Evolutionary conservation across 2,329 filamentous ascomycete species (phyloP).

Genomic region (Stemphylium lycopersici): DNA sequence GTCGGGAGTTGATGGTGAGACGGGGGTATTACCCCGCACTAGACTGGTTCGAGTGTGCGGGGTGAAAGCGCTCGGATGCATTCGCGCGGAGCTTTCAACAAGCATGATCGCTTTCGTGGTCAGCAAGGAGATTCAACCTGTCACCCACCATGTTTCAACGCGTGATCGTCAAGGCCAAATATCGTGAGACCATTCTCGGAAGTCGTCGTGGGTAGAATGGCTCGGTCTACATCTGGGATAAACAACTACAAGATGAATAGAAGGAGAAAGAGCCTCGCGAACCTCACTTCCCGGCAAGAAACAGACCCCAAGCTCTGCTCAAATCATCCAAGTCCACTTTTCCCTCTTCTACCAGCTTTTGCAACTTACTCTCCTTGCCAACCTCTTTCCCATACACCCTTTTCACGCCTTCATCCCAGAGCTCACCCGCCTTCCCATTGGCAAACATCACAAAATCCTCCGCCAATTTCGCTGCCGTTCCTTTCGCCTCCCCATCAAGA

Average conservation of each 20-base stretch:
- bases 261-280: no score
- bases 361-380: slow-evolving; percentile 14
- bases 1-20: not conserved
- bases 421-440: slow-evolving; percentile 15
- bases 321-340: slow-evolving; percentile 28
- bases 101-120: not conserved
- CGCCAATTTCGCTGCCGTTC: slow-evolving; percentile 18
- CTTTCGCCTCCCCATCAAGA: slow-evolving; percentile 3
- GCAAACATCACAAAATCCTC: slow-evolving; percentile 30
- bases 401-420: slow-evolving; percentile 4
- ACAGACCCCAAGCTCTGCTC: slow-evolving; percentile 29
- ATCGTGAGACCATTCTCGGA: no score
- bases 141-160: not conserved
- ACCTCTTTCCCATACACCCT: slow-evolving; percentile 14
- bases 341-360: slow-evolving; percentile 16
- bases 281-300: slow-evolving; percentile 18
- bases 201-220: no score
- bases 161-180: no score
- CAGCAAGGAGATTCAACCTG: not conserved
- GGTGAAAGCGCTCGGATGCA: slow-evolving; percentile 10
- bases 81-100: not conserved
- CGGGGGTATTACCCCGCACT: slow-evolving; percentile 15
- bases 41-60: slow-evolving; percentile 9
- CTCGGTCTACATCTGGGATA: no score
- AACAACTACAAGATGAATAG: no score